Base-by-base conservation (phyloP, 202 grass and related monocot genomes). In the Schoenoplectus triqueter region DNA sequence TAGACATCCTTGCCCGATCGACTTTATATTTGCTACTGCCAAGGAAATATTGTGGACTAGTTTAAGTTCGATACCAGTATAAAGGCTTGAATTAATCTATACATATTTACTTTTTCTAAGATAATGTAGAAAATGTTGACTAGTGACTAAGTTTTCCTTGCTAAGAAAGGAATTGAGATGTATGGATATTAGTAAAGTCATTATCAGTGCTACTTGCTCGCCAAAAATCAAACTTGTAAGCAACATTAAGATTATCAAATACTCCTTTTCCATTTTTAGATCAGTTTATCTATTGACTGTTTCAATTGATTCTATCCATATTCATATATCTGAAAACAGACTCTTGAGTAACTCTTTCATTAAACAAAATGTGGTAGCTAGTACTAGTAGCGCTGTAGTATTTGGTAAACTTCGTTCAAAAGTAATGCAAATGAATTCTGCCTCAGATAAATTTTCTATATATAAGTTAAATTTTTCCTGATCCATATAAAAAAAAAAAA, bases 201-300 rank as follows among this genome's bases (percentile, higher is more conserved):
- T 61, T 79, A 39, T 79, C 75, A 62, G 54, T 79, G 15, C 20
- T 66, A 8, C 10, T 52, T 18, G 40, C 48, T 55, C 1, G 55
- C 13, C 7, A 63, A 79, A 22, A 79, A 19, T 66, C 62, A 80
- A 80, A 62, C 77, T 80, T 64, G 54, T 39, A 67, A 66, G 57
- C 44, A 64, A 60, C 19, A 48, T 75, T 52, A 52, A 50, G 70
- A 47, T 7, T 74, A 66, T 74, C 70, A 74, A 74, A 66, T 64
- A 63, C 73, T 48, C 44, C 2, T 71, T 71, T 47, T 31, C 15
- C 17, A 18, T 49, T 4, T 50, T 46, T 73, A 31, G 69, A 45
- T 10, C 11, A 22, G 19, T 20, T 76, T 76, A 31, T 76, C 20
- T 31, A 10, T 56, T 55, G 31, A 31, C 19, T 49, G 20, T 54